Evolutionary conservation across 2,329 filamentous ascomycete species (phyloP).

Genomic region (Stylonectria norvegica): DNA sequence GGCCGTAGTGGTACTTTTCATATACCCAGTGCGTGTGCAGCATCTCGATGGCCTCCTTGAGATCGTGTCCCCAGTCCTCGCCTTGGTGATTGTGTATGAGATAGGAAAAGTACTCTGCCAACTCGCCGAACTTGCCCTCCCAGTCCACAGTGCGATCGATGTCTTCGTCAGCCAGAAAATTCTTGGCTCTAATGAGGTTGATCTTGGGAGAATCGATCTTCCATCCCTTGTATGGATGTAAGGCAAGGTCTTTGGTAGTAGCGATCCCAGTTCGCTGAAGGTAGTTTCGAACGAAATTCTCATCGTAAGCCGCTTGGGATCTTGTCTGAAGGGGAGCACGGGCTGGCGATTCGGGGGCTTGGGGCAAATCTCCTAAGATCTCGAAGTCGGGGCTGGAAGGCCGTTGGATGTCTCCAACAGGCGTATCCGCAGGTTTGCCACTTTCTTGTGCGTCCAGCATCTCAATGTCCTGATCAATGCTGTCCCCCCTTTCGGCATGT

Average conservation of each 20-base stretch:
- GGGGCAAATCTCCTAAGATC: not conserved
- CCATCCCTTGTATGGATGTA: constrained; percentile 33
- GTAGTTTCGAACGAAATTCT: constrained; percentile 5
- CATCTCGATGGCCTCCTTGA: constrained; percentile 33
- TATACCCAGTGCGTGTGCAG: constrained; percentile 34
- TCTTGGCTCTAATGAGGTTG: constrained; percentile 31
- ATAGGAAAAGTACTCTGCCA: constrained; percentile 39
- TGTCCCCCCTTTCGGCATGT: no score
- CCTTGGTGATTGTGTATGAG: constrained; percentile 23
- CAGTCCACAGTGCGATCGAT: constrained; percentile 40
- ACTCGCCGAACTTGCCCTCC: constrained; percentile 34
- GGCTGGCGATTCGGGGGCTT: not conserved
- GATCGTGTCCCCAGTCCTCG: constrained; percentile 28
- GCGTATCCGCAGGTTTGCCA: no score
- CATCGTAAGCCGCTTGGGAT: not conserved
- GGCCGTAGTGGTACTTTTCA: constrained; percentile 34
- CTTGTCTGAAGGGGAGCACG: not conserved
- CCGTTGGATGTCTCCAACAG: no score
- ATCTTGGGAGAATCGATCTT: constrained; percentile 33
- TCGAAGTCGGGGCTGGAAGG: not conserved
- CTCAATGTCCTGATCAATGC: no score
- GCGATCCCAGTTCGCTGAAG: not conserved
- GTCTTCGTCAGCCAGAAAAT: constrained; percentile 51
- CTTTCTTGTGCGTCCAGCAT: no score
- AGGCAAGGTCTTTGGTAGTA: constrained; percentile 2